Evolutionary conservation across 441 rosid genomes (phyloP).

Genomic region (Arabidopsis lyrata): DNA sequence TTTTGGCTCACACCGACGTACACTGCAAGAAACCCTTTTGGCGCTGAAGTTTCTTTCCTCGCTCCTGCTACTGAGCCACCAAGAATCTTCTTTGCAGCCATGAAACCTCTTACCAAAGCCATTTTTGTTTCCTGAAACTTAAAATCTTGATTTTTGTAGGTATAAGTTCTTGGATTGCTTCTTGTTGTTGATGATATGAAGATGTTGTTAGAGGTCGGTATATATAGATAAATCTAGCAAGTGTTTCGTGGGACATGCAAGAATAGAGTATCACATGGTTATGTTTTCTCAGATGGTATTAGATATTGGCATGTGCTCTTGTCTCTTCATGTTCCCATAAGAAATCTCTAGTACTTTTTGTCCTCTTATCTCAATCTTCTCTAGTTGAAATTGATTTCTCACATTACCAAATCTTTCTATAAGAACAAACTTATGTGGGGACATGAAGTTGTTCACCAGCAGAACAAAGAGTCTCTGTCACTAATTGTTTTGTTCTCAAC

Average conservation of each 20-base stretch:
- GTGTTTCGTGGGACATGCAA: constrained; percentile 17
- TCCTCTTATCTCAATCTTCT: constrained; percentile 24
- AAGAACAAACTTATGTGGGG: constrained; percentile 34
- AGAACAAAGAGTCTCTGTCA: constrained; percentile 18
- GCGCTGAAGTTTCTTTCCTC: constrained; percentile 30
- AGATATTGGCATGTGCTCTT: constrained; percentile 36
- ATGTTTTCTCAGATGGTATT: constrained; percentile 13
- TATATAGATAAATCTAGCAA: constrained; percentile 25
- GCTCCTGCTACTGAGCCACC: constrained; percentile 22
- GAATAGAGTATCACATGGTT: constrained; percentile 35
- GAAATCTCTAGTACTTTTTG: not conserved
- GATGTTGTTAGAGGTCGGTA: constrained; percentile 15
- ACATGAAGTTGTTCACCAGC: constrained; percentile 24
- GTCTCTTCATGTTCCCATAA: constrained; percentile 19
- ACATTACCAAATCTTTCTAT: not conserved
- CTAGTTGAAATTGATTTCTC: constrained; percentile 15
- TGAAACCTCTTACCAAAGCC: constrained; percentile 34
- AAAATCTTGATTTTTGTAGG: not conserved
- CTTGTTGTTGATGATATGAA: constrained; percentile 1
- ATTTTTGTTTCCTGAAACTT: constrained; percentile 25
- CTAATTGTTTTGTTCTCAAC: constrained; percentile 23
- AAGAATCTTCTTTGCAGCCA: constrained; percentile 37
- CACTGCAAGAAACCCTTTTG: constrained; percentile 56
- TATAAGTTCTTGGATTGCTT: constrained; percentile 7
- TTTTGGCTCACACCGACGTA: constrained; percentile 54